These are phyloP conservation scores for Rhodotorula sp. DNA, from an alignment of 1,284 basidiomycete genomes.

Conservation along the genomic window DNA sequence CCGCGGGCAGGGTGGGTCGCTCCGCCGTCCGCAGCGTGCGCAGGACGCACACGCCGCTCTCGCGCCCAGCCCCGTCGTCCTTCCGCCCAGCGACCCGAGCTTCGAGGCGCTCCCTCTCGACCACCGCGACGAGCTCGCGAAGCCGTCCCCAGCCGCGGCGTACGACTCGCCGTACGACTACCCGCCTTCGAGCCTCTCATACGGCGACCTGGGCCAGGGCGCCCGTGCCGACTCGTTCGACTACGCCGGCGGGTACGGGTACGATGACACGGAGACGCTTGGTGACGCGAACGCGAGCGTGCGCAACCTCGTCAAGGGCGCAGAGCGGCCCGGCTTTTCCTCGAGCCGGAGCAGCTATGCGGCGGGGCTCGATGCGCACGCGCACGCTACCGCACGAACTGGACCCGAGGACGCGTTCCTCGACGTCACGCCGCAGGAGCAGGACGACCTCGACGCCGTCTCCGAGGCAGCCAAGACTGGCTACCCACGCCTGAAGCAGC, in stretches of 20 bases:
- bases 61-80: background rate
- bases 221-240: slow-evolving; percentile 22
- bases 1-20: slow-evolving; percentile 41
- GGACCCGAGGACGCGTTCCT: slow-evolving; percentile 54
- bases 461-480: slow-evolving; percentile 72
- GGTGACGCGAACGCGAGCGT: slow-evolving; percentile 4
- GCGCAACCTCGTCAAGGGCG: slow-evolving; percentile 16
- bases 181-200: slow-evolving; percentile 1
- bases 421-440: slow-evolving; percentile 67
- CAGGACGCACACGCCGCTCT: background rate
- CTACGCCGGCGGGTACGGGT: slow-evolving; percentile 15
- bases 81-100: background rate
- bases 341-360: slow-evolving; percentile 1
- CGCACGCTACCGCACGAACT: background rate
- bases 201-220: slow-evolving; percentile 14
- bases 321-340: background rate
- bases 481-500: slow-evolving; percentile 60
- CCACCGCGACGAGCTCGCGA: slow-evolving; percentile 9
- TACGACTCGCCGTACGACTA: slow-evolving; percentile 1
- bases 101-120: slow-evolving; percentile 34
- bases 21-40: slow-evolving; percentile 2
- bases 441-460: slow-evolving; percentile 65
- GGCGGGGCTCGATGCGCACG: background rate
- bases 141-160: background rate
- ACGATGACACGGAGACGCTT: slow-evolving; percentile 20